Percentiles rank a stretch among this genome's conserved stretches.
phyloP scores from a whole-genome alignment of 805 yeast species.

The Lachancea fermentati region DNA sequence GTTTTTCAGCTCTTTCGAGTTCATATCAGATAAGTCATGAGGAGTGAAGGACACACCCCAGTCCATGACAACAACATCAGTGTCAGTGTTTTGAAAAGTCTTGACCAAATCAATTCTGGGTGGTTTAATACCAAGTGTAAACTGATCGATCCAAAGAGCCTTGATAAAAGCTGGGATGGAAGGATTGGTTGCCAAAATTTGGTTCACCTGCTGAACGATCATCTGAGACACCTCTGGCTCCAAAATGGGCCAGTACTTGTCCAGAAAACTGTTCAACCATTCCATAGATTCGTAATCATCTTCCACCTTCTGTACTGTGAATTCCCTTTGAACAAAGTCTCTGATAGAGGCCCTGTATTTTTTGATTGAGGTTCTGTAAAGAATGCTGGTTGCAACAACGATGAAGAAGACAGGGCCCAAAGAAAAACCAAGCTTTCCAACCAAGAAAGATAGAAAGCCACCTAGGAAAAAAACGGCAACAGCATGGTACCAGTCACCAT shows the following conservation, averaged over 20 bases:
- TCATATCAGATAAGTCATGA: slow-evolving; percentile 78
- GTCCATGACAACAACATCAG: slow-evolving; percentile 95
- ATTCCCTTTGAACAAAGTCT: slow-evolving; percentile 80
- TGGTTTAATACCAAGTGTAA: slow-evolving; percentile 93
- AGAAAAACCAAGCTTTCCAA: slow-evolving; percentile 74
- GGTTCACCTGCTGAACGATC: slow-evolving; percentile 81
- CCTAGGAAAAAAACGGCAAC: slow-evolving; percentile 65
- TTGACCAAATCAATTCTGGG: slow-evolving; percentile 89
- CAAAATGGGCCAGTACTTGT: slow-evolving; percentile 84
- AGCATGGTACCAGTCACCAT: slow-evolving; percentile 96
- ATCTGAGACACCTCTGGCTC: slow-evolving; percentile 87
- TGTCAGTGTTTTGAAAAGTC: slow-evolving; percentile 82
- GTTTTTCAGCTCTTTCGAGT: slow-evolving; percentile 77
- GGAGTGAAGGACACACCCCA: slow-evolving; percentile 93
- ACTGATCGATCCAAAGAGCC: slow-evolving; percentile 76
- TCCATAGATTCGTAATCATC: slow-evolving; percentile 90
- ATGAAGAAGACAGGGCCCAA: slow-evolving; percentile 78
- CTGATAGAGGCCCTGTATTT: slow-evolving; percentile 70
- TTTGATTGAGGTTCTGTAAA: slow-evolving; percentile 79
- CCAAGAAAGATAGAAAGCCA: slow-evolving; percentile 65
- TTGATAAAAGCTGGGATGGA: slow-evolving; percentile 76
- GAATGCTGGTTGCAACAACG: slow-evolving; percentile 52
- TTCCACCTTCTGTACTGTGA: slow-evolving; percentile 74
- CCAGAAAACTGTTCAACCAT: slow-evolving; percentile 86
- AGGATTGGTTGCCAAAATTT: slow-evolving; percentile 69